Conservation (phyloP, 306 rosid species). For the Abrus pulchellus region DNA sequence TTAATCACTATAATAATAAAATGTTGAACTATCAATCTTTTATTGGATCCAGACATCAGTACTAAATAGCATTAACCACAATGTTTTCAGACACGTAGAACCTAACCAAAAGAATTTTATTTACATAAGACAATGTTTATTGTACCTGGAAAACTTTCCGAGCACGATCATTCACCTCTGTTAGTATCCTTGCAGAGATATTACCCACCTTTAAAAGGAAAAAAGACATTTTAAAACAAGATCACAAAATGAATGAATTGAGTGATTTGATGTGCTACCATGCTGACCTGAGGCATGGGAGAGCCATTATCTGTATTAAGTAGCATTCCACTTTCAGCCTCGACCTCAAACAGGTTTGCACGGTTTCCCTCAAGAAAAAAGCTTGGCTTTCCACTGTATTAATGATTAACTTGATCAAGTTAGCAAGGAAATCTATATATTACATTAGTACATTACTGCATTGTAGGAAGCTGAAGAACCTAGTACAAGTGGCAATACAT, state of each 20-base stretch:
- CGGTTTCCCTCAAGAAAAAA: constrained; percentile 80
- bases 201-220: constrained; percentile 66
- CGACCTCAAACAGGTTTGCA: constrained; percentile 79
- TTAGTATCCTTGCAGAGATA: constrained; percentile 47
- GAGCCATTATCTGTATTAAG: constrained; percentile 88
- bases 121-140: not conserved
- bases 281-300: constrained; percentile 74
- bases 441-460: constrained; percentile 20
- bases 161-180: constrained; percentile 37
- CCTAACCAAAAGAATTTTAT: not conserved
- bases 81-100: constrained; percentile 5
- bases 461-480: constrained; percentile 1
- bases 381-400: constrained; percentile 77
- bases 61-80: not conserved
- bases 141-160: constrained; percentile 79
- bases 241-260: constrained; percentile 5
- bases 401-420: constrained; percentile 18
- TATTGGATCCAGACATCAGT: not conserved
- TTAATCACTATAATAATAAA: constrained; percentile 11
- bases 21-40: constrained; percentile 13
- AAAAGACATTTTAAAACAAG: not conserved
- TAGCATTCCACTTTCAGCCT: constrained; percentile 77
- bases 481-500: constrained; percentile 18
- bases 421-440: constrained; percentile 12
- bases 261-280: constrained; percentile 18